Conservation (phyloP, 2,329 filamentous ascomycete species). For the Clonostachys rosea region DNA sequence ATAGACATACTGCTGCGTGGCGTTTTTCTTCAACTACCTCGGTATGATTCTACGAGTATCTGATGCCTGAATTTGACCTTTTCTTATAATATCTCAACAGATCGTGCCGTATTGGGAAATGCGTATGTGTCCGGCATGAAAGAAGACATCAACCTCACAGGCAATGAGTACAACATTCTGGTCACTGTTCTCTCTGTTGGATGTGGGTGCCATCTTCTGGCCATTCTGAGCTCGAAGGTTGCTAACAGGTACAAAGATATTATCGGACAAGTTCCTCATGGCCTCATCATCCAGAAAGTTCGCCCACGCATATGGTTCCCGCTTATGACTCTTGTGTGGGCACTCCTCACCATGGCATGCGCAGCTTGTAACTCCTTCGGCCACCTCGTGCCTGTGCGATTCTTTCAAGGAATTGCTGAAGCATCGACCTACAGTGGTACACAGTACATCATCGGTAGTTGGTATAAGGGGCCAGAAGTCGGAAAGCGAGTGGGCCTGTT, state of each 20-base stretch:
- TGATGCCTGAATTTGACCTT: constrained; percentile 4
- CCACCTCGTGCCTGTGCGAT: constrained; percentile 15
- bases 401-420: constrained; percentile 14
- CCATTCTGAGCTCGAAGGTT: neutral
- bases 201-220: constrained; percentile 7
- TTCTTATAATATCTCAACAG: neutral
- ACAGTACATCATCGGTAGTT: constrained; percentile 31
- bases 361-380: constrained; percentile 11
- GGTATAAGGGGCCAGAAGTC: constrained; percentile 49
- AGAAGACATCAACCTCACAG: constrained; percentile 34
- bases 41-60: constrained; percentile 7
- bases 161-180: constrained; percentile 24
- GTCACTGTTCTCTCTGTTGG: constrained; percentile 12
- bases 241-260: constrained; percentile 1
- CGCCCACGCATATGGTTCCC: constrained; percentile 43
- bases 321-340: constrained; percentile 42
- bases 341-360: constrained; percentile 29
- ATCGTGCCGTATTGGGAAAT: constrained; percentile 18
- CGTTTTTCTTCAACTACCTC: constrained; percentile 9
- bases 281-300: constrained; percentile 41
- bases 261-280: constrained; percentile 37
- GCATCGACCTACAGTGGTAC: constrained; percentile 17
- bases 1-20: constrained; percentile 10
- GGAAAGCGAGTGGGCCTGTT: constrained; percentile 56
- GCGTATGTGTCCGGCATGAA: constrained; percentile 38